phyloP scores from a whole-genome alignment of 805 yeast species.

The Starmera pachycereana region DNA sequence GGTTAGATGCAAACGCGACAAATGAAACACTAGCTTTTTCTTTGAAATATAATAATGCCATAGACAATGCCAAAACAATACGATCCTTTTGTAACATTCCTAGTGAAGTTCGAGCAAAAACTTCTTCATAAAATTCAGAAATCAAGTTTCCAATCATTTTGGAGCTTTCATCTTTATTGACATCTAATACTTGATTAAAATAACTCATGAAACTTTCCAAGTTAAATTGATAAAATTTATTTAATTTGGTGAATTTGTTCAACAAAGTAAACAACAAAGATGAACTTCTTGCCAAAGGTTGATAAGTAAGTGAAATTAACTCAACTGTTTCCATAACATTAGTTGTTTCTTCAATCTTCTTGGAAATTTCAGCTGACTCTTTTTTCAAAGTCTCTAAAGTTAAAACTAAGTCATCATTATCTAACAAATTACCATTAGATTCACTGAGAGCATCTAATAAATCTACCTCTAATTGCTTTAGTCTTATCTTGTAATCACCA shows the following conservation, averaged over 20 bases:
- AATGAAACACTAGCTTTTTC: slow-evolving; percentile 11
- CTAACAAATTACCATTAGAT: slow-evolving; percentile 53
- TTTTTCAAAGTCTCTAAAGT: slow-evolving; percentile 56
- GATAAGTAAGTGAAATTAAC: slow-evolving; percentile 33
- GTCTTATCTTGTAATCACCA: slow-evolving; percentile 44
- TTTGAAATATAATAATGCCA: slow-evolving; percentile 20
- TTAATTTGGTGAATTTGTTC: slow-evolving; percentile 29
- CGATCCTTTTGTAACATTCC: slow-evolving; percentile 37
- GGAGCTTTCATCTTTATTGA: slow-evolving; percentile 6
- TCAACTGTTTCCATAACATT: slow-evolving; percentile 47
- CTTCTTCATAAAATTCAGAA: slow-evolving; percentile 31
- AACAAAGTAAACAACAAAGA: slow-evolving; percentile 40
- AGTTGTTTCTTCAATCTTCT: slow-evolving; percentile 43
- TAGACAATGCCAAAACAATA: slow-evolving; percentile 30
- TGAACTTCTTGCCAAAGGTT: slow-evolving; percentile 45
- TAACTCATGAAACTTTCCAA: slow-evolving; percentile 31
- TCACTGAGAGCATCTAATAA: slow-evolving; percentile 48
- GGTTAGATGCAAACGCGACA: slow-evolving; percentile 3
- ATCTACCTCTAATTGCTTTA: slow-evolving; percentile 47
- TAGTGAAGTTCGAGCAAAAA: slow-evolving; percentile 34
- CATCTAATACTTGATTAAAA: slow-evolving; percentile 21
- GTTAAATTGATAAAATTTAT: slow-evolving; percentile 50
- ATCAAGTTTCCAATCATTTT: slow-evolving; percentile 24
- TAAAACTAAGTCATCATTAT: slow-evolving; percentile 47
- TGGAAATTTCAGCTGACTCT: slow-evolving; percentile 45